These are phyloP conservation scores for Xerocomus nothofagi DNA, from an alignment of 1,284 basidiomycete species.

Conservation along the genomic window DNA sequence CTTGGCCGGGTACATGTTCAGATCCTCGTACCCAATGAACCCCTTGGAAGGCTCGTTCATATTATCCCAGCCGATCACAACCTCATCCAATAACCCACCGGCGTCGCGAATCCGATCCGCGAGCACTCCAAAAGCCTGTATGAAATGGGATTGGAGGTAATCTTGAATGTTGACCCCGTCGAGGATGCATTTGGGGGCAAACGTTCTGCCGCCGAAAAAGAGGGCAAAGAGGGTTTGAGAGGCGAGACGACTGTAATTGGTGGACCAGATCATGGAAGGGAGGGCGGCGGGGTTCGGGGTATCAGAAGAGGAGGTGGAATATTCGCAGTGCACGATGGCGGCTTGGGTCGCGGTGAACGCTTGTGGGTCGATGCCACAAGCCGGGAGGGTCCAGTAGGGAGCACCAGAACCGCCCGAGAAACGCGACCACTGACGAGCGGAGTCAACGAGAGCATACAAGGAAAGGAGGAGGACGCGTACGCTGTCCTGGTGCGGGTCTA, in stretches of 20 bases:
- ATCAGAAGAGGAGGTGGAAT: constrained; percentile 53
- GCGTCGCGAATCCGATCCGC: constrained; percentile 70
- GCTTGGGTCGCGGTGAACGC: constrained; percentile 84
- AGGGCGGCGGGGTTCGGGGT: constrained; percentile 69
- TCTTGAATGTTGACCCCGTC: constrained; percentile 95
- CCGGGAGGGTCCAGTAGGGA: constrained; percentile 91
- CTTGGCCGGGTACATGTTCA: constrained; percentile 62
- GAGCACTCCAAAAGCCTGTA: constrained; percentile 74
- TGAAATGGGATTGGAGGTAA: constrained; percentile 86
- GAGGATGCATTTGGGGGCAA: constrained; percentile 88
- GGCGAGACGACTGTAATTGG: constrained; percentile 89
- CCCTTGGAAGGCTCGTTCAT: constrained; percentile 95
- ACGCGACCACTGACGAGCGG: constrained; percentile 80
- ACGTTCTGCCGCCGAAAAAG: constrained; percentile 91
- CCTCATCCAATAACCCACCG: constrained; percentile 78
- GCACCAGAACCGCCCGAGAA: constrained; percentile 97
- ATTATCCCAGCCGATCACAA: constrained; percentile 95
- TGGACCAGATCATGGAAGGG: constrained; percentile 96
- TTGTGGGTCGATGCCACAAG: constrained; percentile 88
- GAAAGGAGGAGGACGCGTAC: constrained; percentile 55
- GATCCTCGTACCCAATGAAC: constrained; percentile 73
- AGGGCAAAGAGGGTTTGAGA: constrained; percentile 91
- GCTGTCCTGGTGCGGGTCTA: constrained; percentile 97
- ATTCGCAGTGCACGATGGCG: constrained; percentile 89
- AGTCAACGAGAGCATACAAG: constrained; percentile 1